Evolutionary conservation across 2,329 filamentous ascomycete species (phyloP), one percentile per base, ranked within the genome.

Genomic region (Claviceps spartinae): DNA sequence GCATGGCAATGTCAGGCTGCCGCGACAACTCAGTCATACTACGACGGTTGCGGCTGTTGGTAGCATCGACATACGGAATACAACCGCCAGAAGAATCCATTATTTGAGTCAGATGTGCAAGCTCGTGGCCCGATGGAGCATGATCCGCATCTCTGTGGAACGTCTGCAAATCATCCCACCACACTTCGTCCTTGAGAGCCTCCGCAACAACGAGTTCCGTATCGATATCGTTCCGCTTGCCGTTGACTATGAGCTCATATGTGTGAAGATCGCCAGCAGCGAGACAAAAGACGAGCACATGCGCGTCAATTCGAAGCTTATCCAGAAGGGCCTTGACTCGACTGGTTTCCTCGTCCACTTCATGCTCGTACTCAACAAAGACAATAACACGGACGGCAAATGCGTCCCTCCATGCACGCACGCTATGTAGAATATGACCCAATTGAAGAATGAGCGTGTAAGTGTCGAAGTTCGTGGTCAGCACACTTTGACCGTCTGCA

Each of bases 391-490:
- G 82, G 7, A 94, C 68, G 42, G 72, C 76, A 63, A 86, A 93
- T 0, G 75, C 77, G 50, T 78, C 80, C 60, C 85, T 86, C 87
- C 88, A 95, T 0, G 83, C 81, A 2, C 84, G 83, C 0, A 93
- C 87, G 1, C 86, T 93, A 56, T 85, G 80, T 1, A 95, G 67
- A 53, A 95, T 94, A 59, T 87, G 91, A 0, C 89, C 88, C 9
- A 94, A 74, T 59, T 94, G 88, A 3, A 94, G 72, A 54, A 94
- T 93, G n/a, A 94, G 72, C 0, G 88, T 83, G 60, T 83, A 94
- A 0, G 88, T 95, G 64, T 95, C 88, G 64, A 95, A 94, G 58
- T 95, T 95, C 0, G 86, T 93, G 0, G 88, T 94, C 51, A 91
- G 66, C 5, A 93, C 74, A 56, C 75, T 82, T 61, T 81, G 78